Evolutionary conservation across 768 basidiomycete species (phyloP).

Genomic region (Naganishia onofrii): DNA sequence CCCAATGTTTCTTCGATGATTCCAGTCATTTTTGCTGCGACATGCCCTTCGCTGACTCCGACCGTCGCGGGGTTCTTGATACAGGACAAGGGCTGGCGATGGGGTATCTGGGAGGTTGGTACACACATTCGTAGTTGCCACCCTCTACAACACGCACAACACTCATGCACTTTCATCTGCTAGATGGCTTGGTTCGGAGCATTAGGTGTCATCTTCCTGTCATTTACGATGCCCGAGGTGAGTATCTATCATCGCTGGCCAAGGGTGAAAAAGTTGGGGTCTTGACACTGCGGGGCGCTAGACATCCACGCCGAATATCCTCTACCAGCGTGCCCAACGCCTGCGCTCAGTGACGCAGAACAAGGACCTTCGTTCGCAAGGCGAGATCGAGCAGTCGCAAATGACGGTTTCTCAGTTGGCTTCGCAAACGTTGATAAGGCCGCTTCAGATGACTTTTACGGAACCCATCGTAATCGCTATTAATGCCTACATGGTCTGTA

Average conservation of each 20-base stretch:
- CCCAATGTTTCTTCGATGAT: not conserved
- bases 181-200: conserved; percentile 34
- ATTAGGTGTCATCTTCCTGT: conserved; percentile 40
- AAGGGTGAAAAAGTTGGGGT: too few species aligned
- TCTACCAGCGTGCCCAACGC: conserved; percentile 51
- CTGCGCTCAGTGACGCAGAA: conserved; percentile 53
- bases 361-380: conserved; percentile 42
- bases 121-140: too few species aligned
- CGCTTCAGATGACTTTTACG: conserved; percentile 41
- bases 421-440: conserved; percentile 40
- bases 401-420: conserved; percentile 36
- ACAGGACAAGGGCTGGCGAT: conserved; percentile 41
- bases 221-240: conserved; percentile 51
- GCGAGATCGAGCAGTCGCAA: conserved; percentile 44
- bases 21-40: conserved; percentile 36
- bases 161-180: conserved; percentile 40
- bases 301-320: conserved; percentile 50
- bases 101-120: conserved; percentile 51
- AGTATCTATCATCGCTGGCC: not conserved
- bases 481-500: conserved; percentile 44
- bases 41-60: conserved; percentile 47
- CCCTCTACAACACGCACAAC: too few species aligned
- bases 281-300: conserved; percentile 10
- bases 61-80: conserved; percentile 42
- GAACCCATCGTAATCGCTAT: conserved; percentile 48